Base-by-base conservation (phyloP, 2,329 filamentous ascomycete genomes). In the Cadophora sp. region DNA sequence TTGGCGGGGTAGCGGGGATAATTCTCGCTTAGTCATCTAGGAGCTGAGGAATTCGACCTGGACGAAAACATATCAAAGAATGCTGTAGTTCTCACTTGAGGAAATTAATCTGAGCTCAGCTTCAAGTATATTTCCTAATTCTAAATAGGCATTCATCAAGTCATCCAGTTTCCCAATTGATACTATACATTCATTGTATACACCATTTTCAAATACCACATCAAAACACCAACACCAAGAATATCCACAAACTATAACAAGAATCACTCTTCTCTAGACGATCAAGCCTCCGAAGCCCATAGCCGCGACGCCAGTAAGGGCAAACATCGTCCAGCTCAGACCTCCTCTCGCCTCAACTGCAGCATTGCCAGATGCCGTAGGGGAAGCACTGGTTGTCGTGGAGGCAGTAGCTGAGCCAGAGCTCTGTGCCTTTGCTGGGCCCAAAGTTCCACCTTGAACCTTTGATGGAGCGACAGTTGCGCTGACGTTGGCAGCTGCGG, bases 361-460 rank as follows among this genome's bases (percentile, higher is more conserved):
- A n/a, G 67, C 66, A 53, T 36, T 67, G 20, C 62, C 62, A 7
- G 59, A 30, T 3, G 51, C 36, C 11, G 66, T 45, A 18, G 64
- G 39, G 13, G 69, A 53, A 47, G 51, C 53, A 14, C 60, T 47
- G 4, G 61, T 59, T 1, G 69, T 55, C 22, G 65, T 48, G 1
- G 65, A 53, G 20, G 22, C 47, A n/a, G 61, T 36, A 14, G 70
- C 50, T 30, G 66, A 58, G 16, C 61, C 55, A n/a, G 56, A 51
- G 22, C 27, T 58, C 4, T 39, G 45, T 7, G 30, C 43, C 45
- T 62, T 24, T 47, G 67, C 65, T 11, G 66, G 56, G 2, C 64
- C 68, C 20, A 72, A 18, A n/a, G 68, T 60, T 51, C 72, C 72
- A 39, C 72, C 72, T 59, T 72, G 66, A 51, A 73, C 67, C 16